phyloP scores from a whole-genome alignment of 2,329 filamentous ascomycete genomes.

The Alternaria arborescens region DNA sequence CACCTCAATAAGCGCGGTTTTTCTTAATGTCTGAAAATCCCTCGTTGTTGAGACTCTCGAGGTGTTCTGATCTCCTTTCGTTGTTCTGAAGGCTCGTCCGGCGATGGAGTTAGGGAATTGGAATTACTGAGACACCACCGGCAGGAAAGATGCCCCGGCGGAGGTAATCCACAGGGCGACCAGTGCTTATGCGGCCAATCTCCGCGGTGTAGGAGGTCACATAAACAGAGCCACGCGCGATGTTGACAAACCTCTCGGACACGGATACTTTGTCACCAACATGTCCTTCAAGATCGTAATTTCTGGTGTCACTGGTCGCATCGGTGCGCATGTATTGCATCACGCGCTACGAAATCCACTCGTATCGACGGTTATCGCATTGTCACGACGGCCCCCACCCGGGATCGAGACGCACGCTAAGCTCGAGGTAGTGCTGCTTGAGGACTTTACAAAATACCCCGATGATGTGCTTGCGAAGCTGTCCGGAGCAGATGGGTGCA shows the following conservation, averaged over 20 bases:
- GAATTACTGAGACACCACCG: slow-evolving; percentile 4
- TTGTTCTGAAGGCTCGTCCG: not conserved
- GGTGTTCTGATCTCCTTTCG: not conserved
- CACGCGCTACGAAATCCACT: slow-evolving; percentile 17
- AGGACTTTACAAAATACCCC: slow-evolving; percentile 24
- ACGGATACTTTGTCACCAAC: slow-evolving; percentile 5
- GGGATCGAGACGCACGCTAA: slow-evolving; percentile 10
- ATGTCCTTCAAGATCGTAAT: slow-evolving; percentile 25
- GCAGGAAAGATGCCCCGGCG: slow-evolving; percentile 12
- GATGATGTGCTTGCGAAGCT: slow-evolving; percentile 24
- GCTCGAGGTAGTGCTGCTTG: slow-evolving; percentile 23
- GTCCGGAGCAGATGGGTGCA: slow-evolving; percentile 21
- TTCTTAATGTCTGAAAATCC: not conserved
- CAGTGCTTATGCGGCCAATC: slow-evolving; percentile 25
- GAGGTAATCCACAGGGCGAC: slow-evolving; percentile 10
- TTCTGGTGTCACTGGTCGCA: slow-evolving; percentile 24
- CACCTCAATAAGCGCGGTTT: not conserved
- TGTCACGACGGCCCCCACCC: slow-evolving; percentile 25
- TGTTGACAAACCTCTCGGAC: slow-evolving; percentile 4
- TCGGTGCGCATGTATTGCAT: slow-evolving; percentile 21
- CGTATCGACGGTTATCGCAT: slow-evolving; percentile 24
- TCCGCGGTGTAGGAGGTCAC: slow-evolving; percentile 24
- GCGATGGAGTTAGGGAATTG: not conserved
- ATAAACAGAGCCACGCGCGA: slow-evolving; percentile 14
- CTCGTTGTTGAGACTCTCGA: not conserved